Conservation (phyloP, 352 stramenopile species). For the Phytophthora rubi region DNA sequence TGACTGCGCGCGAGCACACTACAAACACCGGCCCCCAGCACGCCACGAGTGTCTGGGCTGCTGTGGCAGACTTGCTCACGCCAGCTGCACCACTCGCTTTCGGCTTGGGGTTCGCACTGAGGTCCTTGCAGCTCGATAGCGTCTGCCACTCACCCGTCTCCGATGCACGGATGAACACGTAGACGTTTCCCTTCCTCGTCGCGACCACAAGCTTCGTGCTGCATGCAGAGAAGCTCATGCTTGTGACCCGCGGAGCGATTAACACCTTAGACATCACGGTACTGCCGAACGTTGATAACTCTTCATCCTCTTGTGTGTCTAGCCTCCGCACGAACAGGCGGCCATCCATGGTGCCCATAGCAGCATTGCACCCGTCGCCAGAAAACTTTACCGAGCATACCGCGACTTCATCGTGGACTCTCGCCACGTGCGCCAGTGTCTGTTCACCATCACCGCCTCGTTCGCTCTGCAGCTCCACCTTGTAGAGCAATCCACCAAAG, state of each 20-base stretch:
- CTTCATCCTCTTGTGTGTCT: neutral
- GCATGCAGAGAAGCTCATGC: conserved; percentile 51
- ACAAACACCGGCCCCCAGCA: conserved; percentile 66
- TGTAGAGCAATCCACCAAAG: conserved; percentile 47
- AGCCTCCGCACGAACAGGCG: conserved; percentile 52
- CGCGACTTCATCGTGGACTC: conserved; percentile 34
- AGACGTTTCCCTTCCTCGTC: conserved; percentile 73
- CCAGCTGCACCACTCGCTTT: conserved; percentile 18
- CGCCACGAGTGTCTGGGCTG: conserved; percentile 53
- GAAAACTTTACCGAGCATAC: conserved; percentile 56
- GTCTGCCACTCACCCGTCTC: conserved; percentile 32
- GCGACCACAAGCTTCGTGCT: conserved; percentile 43
- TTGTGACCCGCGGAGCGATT: conserved; percentile 57
- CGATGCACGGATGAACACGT: conserved; percentile 40
- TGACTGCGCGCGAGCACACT: conserved; percentile 43
- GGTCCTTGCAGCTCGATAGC: conserved; percentile 28
- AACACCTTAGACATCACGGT: conserved; percentile 48
- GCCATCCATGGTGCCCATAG: conserved; percentile 60
- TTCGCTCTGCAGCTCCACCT: conserved; percentile 12
- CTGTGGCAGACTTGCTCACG: conserved; percentile 25
- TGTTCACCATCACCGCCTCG: neutral
- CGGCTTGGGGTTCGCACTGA: conserved; percentile 55
- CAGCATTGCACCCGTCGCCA: conserved; percentile 32
- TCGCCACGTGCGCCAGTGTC: conserved; percentile 15
- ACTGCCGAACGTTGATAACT: conserved; percentile 29